Evolutionary conservation across 2,329 filamentous ascomycete genomes (phyloP).

Genomic region (Neurospora crassa): DNA sequence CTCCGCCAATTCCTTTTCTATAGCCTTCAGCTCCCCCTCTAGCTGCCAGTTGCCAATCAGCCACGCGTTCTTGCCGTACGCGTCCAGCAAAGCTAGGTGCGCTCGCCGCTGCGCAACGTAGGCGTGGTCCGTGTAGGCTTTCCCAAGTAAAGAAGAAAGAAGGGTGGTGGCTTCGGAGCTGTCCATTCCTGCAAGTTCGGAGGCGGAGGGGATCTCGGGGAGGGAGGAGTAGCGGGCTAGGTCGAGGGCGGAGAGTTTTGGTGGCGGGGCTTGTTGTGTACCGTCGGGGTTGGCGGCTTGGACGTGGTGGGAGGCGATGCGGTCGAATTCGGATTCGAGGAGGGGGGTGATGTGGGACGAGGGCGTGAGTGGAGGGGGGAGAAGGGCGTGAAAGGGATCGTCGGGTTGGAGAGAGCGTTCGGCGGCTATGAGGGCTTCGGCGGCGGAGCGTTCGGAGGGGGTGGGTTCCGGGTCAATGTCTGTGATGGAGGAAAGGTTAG

Average conservation of each 20-base stretch:
- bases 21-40: constrained; percentile 56
- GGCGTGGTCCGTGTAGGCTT: constrained; percentile 38
- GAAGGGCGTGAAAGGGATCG: constrained; percentile 44
- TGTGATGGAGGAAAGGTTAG: constrained; percentile 26
- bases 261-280: not conserved
- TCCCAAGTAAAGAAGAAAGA: constrained; percentile 56
- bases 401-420: constrained; percentile 43
- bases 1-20: constrained; percentile 68
- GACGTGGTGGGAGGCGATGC: constrained; percentile 37
- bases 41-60: constrained; percentile 73
- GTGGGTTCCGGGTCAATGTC: constrained; percentile 75
- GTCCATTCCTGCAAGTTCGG: constrained; percentile 25
- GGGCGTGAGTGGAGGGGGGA: constrained; percentile 41
- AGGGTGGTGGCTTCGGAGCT: constrained; percentile 15
- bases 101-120: constrained; percentile 42
- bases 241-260: constrained; percentile 57
- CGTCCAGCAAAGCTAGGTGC: constrained; percentile 64
- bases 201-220: constrained; percentile 26
- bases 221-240: constrained; percentile 74
- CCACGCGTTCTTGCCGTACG: constrained; percentile 85
- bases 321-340: constrained; percentile 58
- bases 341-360: constrained; percentile 52
- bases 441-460: constrained; percentile 50
- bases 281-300: constrained; percentile 21
- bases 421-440: constrained; percentile 57